Percentiles rank a stretch among this genome's conserved stretches.
phyloP scores from a whole-genome alignment of 2,329 filamentous ascomycete species.

The Fusarium acutatum region DNA sequence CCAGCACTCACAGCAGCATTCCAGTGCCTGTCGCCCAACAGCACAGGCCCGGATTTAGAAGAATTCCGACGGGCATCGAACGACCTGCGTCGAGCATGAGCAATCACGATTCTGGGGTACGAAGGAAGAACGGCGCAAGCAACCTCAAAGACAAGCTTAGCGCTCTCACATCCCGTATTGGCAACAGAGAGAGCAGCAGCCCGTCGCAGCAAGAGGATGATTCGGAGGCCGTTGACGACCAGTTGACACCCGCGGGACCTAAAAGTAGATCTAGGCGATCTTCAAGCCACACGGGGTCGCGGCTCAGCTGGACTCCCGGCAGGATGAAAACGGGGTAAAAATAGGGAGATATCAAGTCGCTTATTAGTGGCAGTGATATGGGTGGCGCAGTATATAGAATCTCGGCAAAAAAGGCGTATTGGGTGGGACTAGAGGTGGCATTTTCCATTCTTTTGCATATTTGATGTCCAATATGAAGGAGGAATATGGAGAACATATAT shows the following conservation, averaged over 20 bases:
- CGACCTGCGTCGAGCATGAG: conserved; percentile 48
- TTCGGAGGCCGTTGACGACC: conserved; percentile 33
- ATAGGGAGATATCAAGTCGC: neutral
- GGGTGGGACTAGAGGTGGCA: conserved; percentile 13
- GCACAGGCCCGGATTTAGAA: conserved; percentile 35
- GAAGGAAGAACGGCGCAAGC: conserved; percentile 42
- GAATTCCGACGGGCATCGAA: conserved; percentile 34
- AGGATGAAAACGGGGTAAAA: conserved; percentile 26
- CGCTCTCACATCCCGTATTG: conserved; percentile 45
- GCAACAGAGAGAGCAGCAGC: conserved; percentile 32
- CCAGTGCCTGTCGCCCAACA: conserved; percentile 19
- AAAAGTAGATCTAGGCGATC: conserved; percentile 30
- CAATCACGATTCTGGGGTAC: conserved; percentile 37
- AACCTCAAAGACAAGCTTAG: conserved; percentile 49
- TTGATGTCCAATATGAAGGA: neutral
- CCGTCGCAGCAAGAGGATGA: conserved; percentile 35
- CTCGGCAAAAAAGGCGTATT: conserved; percentile 27
- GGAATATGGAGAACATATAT: conserved; percentile 7
- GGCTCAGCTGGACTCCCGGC: conserved; percentile 25
- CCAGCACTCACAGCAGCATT: conserved; percentile 29
- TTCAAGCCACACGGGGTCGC: conserved; percentile 28
- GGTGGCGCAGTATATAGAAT: conserved; percentile 20
- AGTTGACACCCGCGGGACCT: conserved; percentile 10
- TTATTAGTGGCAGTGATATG: neutral
- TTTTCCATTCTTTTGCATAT: conserved; percentile 26